phyloP scores from a whole-genome alignment of 2,329 filamentous ascomycete species.

The Arthrobotrys iridis region DNA sequence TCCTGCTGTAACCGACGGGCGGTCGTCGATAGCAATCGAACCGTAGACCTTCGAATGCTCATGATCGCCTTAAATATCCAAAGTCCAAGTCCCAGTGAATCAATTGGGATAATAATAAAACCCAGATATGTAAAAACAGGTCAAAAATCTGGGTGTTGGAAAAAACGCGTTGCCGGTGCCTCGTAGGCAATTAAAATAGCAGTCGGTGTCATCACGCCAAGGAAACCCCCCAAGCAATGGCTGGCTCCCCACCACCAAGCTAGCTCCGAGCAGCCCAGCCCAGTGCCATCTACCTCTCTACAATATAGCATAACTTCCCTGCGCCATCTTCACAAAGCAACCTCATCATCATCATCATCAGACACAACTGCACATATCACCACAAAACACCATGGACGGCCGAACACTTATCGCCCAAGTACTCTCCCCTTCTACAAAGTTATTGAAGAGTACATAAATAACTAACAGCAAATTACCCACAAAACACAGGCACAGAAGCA shows the following conservation, averaged over 20 bases:
- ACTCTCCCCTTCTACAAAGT: not conserved
- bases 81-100: not conserved
- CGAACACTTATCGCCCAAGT: conserved; percentile 58
- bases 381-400: conserved; percentile 58
- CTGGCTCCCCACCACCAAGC: conserved; percentile 11
- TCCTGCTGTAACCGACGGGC: conserved; percentile 29
- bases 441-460: conserved; percentile 12
- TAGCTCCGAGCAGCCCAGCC: not conserved
- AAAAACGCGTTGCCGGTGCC: conserved; percentile 39
- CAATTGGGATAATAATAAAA: too few relatives aligned
- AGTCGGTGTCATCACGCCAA: conserved; percentile 45
- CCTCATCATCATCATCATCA: conserved; percentile 14
- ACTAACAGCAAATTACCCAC: conserved; percentile 55
- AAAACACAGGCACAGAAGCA: conserved; percentile 92
- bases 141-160: conserved; percentile 31
- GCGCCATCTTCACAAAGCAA: not conserved
- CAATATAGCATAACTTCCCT: not conserved
- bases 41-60: conserved; percentile 32
- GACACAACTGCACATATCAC: not conserved
- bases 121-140: not conserved
- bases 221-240: not conserved
- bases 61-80: not conserved
- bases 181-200: not conserved
- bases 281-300: not conserved
- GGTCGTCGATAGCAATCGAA: conserved; percentile 32